A percentile compares a stretch with the other conserved stretches of the same genome.
Evolutionary conservation across 345 rosid species (phyloP).

Genomic region (Theobroma cacao): DNA sequence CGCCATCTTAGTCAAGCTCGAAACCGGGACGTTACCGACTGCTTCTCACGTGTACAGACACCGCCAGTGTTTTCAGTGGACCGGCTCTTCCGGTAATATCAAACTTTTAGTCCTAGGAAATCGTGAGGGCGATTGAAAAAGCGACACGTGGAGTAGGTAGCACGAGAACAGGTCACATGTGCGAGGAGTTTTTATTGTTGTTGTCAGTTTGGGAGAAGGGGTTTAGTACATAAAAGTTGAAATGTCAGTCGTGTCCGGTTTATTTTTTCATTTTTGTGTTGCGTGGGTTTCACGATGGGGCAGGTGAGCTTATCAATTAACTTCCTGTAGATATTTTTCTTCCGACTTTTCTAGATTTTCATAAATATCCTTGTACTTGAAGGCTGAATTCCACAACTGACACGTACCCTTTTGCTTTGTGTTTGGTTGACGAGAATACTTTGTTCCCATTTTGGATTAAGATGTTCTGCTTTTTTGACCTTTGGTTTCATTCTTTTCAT

Average conservation of each 20-base stretch:
- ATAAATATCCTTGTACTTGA: background rate
- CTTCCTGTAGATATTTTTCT: background rate
- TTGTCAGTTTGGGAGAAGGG: background rate
- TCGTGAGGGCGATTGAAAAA: no score
- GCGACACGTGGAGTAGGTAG: slow-evolving; percentile 9
- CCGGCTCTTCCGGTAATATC: background rate
- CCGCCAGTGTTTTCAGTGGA: background rate
- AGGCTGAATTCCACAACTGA: no score
- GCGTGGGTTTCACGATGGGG: slow-evolving; percentile 16
- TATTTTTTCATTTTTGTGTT: background rate
- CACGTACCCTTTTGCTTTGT: no score
- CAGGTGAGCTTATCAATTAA: background rate
- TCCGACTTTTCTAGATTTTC: background rate
- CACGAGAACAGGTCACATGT: slow-evolving; percentile 11
- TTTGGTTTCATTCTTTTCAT: no score
- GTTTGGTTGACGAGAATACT: no score
- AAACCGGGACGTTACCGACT: background rate
- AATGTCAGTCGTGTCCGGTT: background rate
- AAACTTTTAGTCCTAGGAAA: background rate
- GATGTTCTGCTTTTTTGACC: no score
- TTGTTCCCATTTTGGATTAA: no score
- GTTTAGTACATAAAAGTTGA: no score
- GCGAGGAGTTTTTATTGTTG: background rate
- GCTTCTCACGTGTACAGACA: background rate
- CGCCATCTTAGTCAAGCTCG: background rate